Base-by-base conservation (phyloP, 163 green algal species). In the Coccomyxa subellipsoidea region DNA sequence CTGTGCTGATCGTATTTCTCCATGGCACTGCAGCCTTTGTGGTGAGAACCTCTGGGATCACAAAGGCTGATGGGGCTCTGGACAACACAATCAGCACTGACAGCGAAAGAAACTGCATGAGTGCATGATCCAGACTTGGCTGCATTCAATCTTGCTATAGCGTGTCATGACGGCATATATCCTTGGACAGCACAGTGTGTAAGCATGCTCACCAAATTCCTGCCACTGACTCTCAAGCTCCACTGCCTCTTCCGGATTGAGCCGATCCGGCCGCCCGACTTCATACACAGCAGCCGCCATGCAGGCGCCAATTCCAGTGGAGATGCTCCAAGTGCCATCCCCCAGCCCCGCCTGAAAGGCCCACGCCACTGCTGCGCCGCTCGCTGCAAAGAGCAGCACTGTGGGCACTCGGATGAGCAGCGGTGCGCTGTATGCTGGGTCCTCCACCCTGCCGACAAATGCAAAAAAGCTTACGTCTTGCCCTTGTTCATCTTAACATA, bases 261-360 rank as follows among this genome's bases (percentile, higher is more conserved):
- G 84, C 15, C 93, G 80, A 39, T 84, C 76, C 0, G 93, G 93
- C 7, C 93, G 85, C 4, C 93, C 92, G 31, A 94, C 87, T 85
- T 96, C 93, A 81, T 95, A 96, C 18, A 96, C 83, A 2, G 81
- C 93, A 21, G 90, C 89, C n/a, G 87, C 88, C 54, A 95, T 78
- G 77, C 88, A 90, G 2, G 89, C 85, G 8, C 91, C 92, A 5
- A 86, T 27, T 0, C 78, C 77, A 25, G 86, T 92, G 85, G 79
- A 90, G 4, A 96, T 85, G 0, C 83, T 70, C 92, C 93, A 96
- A 27, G 90, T 95, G 7, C 86, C 87, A 70, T 96, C 92, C 0
- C 90, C 91, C 21, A 95, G 83, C 7, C 80, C 38, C 2, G 78
- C 79, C 9, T 81, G n/a, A 10, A 88, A 78, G 0, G 47, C 31